Base-by-base conservation (phyloP, 768 basidiomycete genomes). In the Cystobasidium onofrii region DNA sequence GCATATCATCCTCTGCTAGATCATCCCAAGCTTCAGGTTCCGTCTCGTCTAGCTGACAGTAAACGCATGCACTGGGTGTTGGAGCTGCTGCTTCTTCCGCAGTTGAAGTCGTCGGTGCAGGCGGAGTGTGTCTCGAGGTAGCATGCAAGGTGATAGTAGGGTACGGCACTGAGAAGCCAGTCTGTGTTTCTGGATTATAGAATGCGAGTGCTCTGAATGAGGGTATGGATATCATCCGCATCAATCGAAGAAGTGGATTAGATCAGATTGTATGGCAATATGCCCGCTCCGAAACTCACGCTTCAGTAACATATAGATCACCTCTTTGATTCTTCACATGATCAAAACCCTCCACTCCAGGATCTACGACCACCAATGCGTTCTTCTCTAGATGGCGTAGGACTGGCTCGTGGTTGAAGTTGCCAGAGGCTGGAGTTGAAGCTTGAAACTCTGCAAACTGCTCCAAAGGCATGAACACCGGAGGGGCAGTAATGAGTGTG, bases 131-230 rank as follows among this genome's bases (percentile, higher is more conserved):
- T 55, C 92, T 88, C 0, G 92, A 91, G 67, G 94, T 86, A 29
- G 96, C 96, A 78, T 99, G 96, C 1, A 99, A 86, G 0, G 92
- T 95, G 79, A 99, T 90, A 4, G 88, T 84, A 12, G 91, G 92
- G 80, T 95, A 98, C 73, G 88, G 84, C 79, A 98, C 86, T 76
- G 90, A 87, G 81, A 97, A 89, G 18, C 91, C 92, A 54, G 84
- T 83, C 18, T 87, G 87, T 0, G 69, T 63, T 0, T 87, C 83
- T 13, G 85, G 78, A 1, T 89, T 87, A 81, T 90, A 86, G 85
- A 90, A 95, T 1, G 86, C 86, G 44, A 96, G 85, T 18, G 85
- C 87, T 76, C 92, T 92, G 77, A 12, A 10, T 54, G 15, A 54
- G 10, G 41, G 39, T 25, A 63, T 18, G 31, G 61, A 63, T 41